phyloP scores from a whole-genome alignment of 805 yeast species.

The Candida chauliodis region DNA sequence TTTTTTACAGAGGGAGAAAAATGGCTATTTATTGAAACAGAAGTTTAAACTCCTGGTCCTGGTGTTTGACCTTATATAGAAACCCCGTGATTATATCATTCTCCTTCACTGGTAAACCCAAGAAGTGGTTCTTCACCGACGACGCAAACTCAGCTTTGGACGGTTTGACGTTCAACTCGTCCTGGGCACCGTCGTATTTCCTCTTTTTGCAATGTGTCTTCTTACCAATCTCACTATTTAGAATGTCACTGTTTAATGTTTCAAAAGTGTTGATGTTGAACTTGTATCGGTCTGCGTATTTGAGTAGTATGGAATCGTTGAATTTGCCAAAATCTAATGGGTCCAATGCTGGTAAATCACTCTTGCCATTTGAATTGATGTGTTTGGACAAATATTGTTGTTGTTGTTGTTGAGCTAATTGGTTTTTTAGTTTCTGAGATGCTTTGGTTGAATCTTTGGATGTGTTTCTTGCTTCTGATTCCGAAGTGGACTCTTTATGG shows the following conservation, averaged over 20 bases:
- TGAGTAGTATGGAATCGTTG: conserved; percentile 61
- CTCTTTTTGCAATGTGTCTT: conserved; percentile 43
- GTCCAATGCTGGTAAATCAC: conserved; percentile 46
- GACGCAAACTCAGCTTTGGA: conserved; percentile 58
- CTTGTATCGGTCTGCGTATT: conserved; percentile 60
- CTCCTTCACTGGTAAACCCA: conserved; percentile 59
- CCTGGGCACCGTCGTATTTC: not conserved
- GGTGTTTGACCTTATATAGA: conserved; percentile 78
- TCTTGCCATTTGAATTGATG: conserved; percentile 71
- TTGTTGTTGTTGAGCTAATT: conserved; percentile 65
- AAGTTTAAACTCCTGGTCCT: conserved; percentile 44
- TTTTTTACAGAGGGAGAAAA: too few species aligned
- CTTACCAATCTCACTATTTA: conserved; percentile 71
- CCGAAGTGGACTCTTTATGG: conserved; percentile 35
- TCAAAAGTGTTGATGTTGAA: conserved; percentile 57
- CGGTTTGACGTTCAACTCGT: conserved; percentile 35
- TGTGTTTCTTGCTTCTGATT: conserved; percentile 18
- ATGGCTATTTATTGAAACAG: conserved; percentile 26
- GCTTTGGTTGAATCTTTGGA: conserved; percentile 9
- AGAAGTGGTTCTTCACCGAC: conserved; percentile 67
- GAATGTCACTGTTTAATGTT: conserved; percentile 64
- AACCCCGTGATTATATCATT: conserved; percentile 86
- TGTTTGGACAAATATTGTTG: conserved; percentile 65
- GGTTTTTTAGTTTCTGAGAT: conserved; percentile 44
- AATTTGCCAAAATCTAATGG: conserved; percentile 69